Evolutionary conservation across 2,329 filamentous ascomycete genomes (phyloP).

Genomic region (Xenoacremonium recifei): DNA sequence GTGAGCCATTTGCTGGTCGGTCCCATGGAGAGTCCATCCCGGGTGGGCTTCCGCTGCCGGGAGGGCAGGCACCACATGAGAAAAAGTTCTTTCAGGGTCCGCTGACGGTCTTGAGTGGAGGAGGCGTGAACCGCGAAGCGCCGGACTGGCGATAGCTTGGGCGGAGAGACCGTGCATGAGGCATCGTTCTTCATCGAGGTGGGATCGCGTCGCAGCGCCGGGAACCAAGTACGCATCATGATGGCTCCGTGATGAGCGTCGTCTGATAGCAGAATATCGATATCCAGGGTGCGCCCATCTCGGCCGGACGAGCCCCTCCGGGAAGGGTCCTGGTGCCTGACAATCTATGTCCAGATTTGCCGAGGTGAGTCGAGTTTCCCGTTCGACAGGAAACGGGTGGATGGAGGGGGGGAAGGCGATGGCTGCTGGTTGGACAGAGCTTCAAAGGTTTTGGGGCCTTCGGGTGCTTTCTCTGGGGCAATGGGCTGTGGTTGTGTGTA

Average conservation of each 20-base stretch:
- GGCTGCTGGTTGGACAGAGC: too few species aligned
- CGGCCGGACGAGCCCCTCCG: not conserved
- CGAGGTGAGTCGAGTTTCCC: not conserved
- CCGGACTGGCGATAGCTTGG: not conserved
- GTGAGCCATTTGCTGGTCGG: too few species aligned
- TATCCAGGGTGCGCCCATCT: too few species aligned
- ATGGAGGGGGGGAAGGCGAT: not conserved
- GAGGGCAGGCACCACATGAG: not conserved
- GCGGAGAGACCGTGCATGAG: too few species aligned
- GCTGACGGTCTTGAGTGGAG: not conserved
- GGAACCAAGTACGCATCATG: too few species aligned
- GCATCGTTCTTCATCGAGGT: too few species aligned
- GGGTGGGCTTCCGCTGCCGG: not conserved
- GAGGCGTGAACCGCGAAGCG: not conserved
- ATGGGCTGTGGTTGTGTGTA: not conserved
- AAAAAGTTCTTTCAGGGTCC: not conserved
- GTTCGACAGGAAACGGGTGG: not conserved
- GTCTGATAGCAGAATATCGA: too few species aligned
- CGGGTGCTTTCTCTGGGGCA: too few species aligned
- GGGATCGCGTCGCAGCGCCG: too few species aligned
- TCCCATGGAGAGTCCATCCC: not conserved
- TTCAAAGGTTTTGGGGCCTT: too few species aligned
- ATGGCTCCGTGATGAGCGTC: too few species aligned
- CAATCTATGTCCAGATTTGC: slow-evolving; percentile 7
- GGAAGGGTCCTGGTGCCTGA: slow-evolving; percentile 4